phyloP scores from a whole-genome alignment of 78 protist genomes.

The Anaeramoeba ignava region DNA sequence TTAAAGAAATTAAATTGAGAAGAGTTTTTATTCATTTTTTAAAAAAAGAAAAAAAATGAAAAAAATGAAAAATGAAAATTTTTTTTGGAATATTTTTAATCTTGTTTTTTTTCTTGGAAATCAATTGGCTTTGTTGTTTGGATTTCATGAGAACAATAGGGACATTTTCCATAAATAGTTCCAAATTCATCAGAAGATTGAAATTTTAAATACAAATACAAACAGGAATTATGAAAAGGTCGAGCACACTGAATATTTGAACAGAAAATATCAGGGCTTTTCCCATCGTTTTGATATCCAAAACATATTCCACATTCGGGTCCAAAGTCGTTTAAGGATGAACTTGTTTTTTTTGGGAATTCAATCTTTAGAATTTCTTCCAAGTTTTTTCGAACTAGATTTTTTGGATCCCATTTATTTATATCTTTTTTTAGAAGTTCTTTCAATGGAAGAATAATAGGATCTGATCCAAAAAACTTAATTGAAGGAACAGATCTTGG shows the following conservation, averaged over 20 bases:
- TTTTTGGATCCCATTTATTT: background rate
- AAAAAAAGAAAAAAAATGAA: too few relatives aligned
- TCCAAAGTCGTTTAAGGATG: background rate
- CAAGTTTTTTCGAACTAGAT: background rate
- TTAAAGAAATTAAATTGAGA: too few relatives aligned
- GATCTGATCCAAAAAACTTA: background rate
- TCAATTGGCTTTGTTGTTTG: too few relatives aligned
- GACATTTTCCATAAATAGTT: too few relatives aligned
- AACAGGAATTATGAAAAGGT: conserved; percentile 1
- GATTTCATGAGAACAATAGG: too few relatives aligned
- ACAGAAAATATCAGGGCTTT: background rate
- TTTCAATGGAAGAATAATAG: background rate
- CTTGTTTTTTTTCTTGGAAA: too few relatives aligned
- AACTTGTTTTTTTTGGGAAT: background rate
- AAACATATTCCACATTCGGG: background rate
- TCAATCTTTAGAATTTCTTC: background rate
- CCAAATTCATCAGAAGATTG: too few relatives aligned
- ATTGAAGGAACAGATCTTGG: background rate
- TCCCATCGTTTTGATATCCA: background rate
- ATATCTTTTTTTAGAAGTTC: background rate
- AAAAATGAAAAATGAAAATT: too few relatives aligned
- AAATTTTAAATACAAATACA: too few relatives aligned
- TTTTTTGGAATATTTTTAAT: too few relatives aligned
- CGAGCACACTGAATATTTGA: background rate
- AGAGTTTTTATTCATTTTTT: too few relatives aligned